Conservation (phyloP, 2,329 filamentous ascomycete species). For the Allantophomopsis cytisporea region DNA sequence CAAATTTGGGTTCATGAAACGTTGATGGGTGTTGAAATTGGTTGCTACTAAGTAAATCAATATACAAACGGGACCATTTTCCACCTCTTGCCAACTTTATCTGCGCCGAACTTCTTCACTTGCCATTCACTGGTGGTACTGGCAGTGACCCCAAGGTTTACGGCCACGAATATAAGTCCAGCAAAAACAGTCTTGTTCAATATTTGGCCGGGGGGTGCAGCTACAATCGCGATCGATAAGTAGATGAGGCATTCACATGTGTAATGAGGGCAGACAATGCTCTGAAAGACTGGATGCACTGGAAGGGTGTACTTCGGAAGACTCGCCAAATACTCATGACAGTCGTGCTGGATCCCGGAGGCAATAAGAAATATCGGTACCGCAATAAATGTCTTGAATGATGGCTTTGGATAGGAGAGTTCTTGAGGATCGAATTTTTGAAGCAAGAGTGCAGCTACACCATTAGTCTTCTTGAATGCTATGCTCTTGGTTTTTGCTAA, state of each 20-base stretch:
- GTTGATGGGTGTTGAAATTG: constrained; percentile 2
- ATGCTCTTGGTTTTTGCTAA: constrained; percentile 4
- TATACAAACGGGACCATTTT: constrained; percentile 64
- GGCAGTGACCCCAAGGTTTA: constrained; percentile 76
- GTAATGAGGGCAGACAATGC: constrained; percentile 79
- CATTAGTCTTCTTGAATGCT: background rate
- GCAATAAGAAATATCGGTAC: constrained; percentile 54
- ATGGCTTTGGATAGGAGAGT: constrained; percentile 13
- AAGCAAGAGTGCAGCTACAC: constrained; percentile 10
- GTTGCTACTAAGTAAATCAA: constrained; percentile 16
- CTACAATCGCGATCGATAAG: constrained; percentile 57
- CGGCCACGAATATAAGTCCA: constrained; percentile 57
- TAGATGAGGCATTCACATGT: constrained; percentile 81
- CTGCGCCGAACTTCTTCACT: constrained; percentile 54
- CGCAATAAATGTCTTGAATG: constrained; percentile 37
- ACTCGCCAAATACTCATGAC: constrained; percentile 55
- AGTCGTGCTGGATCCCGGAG: constrained; percentile 61
- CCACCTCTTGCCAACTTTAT: constrained; percentile 50
- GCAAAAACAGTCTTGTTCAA: constrained; percentile 63
- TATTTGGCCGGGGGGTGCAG: constrained; percentile 51
- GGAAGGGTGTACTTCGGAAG: constrained; percentile 78
- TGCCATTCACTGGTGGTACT: constrained; percentile 71
- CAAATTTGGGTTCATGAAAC: constrained; percentile 40
- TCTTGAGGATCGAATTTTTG: constrained; percentile 1
- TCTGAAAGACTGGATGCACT: constrained; percentile 54